Base-by-base conservation (phyloP, 2,329 filamentous ascomycete genomes). In the Cytospora piceae region DNA sequence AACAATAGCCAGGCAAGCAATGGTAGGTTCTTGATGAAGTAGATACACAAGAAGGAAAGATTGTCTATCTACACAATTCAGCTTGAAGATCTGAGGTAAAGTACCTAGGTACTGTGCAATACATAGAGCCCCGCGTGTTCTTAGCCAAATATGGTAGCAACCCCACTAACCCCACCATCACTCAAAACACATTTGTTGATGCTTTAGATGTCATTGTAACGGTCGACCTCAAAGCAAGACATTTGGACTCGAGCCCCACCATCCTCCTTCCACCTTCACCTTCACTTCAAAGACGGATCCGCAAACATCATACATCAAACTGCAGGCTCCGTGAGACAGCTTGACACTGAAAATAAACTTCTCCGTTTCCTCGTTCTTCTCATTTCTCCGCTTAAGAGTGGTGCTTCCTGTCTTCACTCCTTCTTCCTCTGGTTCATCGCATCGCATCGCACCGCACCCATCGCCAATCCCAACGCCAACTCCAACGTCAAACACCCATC, bases 381-480 rank as follows among this genome's bases (percentile, higher is more conserved):
- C n/a, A 22, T 12, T 2, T 22, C 52, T n/a, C 52, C 11, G 37
- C 39, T 49, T 32, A 52, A 24, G n/a, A 24, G 9, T 34, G 27
- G 49, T 62, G 31, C 31, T n/a, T 49, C 20, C 39, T 37, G 31
- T 54, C 39, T 42, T 22, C 17, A 49, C 17, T 32, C 17, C 49
- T 49, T 49, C 49, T 49, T 31, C 24, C 12, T 53, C 46, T 49
- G 22, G 32, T 34, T 61, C 27, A 22, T 49, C 51, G 14, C 24
- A 37, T 58, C 29, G 31, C 11, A 20, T 31, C 65, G 68, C n/a
- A 68, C 71, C 49, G 52, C 68, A 14, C 69, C 65, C 4, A 32
- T 68, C 54, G 65, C 58, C 31, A 62, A 49, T 22, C n/a, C 12
- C 66, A 6, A 60, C 53, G 22, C 39, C n/a, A 53, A 60, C 53